Base-by-base conservation (phyloP, 2,329 filamentous ascomycete species). In the Fusarium chuoi region DNA sequence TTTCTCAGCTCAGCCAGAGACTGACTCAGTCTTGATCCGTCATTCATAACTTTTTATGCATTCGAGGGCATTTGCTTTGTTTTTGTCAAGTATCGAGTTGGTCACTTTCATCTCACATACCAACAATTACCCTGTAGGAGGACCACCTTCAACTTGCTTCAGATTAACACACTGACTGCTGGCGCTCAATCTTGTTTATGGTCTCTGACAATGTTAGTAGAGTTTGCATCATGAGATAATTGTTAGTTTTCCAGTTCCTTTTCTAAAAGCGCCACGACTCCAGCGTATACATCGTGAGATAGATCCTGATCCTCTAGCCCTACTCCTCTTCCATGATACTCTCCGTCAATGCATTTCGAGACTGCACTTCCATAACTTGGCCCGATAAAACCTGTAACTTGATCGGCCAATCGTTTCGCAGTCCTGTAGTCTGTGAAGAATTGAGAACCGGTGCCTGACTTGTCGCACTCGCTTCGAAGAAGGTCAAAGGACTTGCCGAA, bases 1-100 rank as follows among this genome's bases (percentile, higher is more conserved):
- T 70, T 73, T 70, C 51, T 58, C 70, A 73, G 44, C 58, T 71
- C 42, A 17, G n/a, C 26, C 51, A 44, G 44, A 55, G 46, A 28
- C 17, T 69, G 55, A 70, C 51, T 73, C 59, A 61, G 38, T 70
- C 26, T 54, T 45, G 36, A 17, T 36, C 30, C 20, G 35, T 46
- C 49, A 18, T 64, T 20, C 36, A 58, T 33, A 46, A 26, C 5
- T 33, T 56, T 68, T 61, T 61, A 45, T 66, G 51, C 59, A 70
- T 48, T 35, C 7, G 24, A 26, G 17, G 33, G 69, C 14, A 9
- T 70, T 18, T 38, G 30, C 28, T 30, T 39, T 54, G 68, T 55
- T 64, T 65, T 58, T 20, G 54, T 41, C 54, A 38, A 45, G 66
- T 65, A 70, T 28, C 30, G 20, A 46, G 8, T 11, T 64, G 22